phyloP scores from a whole-genome alignment of 176 grass and related monocot genomes.

The Carex littledalei region DNA sequence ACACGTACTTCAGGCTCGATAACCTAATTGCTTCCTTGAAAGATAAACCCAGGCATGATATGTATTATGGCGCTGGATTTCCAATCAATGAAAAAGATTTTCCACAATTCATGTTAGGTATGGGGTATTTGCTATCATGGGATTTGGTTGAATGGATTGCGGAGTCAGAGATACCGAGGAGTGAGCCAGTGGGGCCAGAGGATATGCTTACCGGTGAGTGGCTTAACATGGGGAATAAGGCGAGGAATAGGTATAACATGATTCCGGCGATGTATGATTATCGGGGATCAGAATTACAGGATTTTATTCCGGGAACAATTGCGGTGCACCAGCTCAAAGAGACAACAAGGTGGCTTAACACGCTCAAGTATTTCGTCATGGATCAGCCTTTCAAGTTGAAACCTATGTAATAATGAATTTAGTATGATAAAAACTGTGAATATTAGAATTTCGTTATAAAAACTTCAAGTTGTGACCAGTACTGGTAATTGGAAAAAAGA shows the following conservation, averaged over 20 bases:
- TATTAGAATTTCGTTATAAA: no score
- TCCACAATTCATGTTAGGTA: slow-evolving; percentile 69
- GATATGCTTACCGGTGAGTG: slow-evolving; percentile 57
- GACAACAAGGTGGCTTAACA: slow-evolving; percentile 41
- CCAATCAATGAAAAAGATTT: slow-evolving; percentile 30
- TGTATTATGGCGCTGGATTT: slow-evolving; percentile 50
- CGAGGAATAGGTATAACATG: slow-evolving; percentile 54
- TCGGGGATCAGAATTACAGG: slow-evolving; percentile 27
- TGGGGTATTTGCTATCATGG: slow-evolving; percentile 84
- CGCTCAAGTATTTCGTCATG: slow-evolving; percentile 57
- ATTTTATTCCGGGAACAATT: slow-evolving; percentile 57
- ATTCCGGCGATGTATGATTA: slow-evolving; percentile 69
- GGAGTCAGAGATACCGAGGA: slow-evolving; percentile 39
- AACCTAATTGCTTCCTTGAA: slow-evolving; percentile 38
- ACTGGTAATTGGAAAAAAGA: no score
- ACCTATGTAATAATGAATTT: not conserved
- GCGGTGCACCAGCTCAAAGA: slow-evolving; percentile 71
- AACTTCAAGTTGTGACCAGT: no score
- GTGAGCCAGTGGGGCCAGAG: slow-evolving; percentile 38
- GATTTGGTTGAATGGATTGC: slow-evolving; percentile 81
- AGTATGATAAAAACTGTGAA: no score
- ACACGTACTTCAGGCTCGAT: slow-evolving; percentile 68
- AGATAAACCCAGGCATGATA: slow-evolving; percentile 43
- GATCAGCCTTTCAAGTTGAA: slow-evolving; percentile 29
- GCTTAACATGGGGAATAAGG: slow-evolving; percentile 55